Evolutionary conservation across 495 filamentous ascomycete species (phyloP).

Genomic region (Penicillium paxilli): DNA sequence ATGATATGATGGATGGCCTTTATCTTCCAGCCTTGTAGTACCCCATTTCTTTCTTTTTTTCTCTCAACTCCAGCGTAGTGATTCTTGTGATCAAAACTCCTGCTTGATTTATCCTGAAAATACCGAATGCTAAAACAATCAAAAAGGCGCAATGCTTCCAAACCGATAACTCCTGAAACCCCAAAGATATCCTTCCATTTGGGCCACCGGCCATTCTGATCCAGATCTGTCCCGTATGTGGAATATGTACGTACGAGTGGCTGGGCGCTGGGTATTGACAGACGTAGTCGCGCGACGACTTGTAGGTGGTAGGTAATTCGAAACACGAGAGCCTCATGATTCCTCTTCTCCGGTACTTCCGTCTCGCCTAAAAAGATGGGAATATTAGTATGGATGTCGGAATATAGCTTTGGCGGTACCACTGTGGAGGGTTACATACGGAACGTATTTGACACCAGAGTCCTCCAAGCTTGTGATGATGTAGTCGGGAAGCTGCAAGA

Average conservation of each 20-base stretch:
- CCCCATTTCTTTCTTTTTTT: neutral
- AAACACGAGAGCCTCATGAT: slow-evolving; percentile 15
- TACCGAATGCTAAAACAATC: slow-evolving; percentile 14
- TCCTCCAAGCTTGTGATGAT: slow-evolving; percentile 65
- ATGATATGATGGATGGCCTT: too few species aligned
- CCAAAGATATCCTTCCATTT: neutral
- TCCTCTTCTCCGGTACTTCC: slow-evolving; percentile 54
- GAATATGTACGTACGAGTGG: neutral
- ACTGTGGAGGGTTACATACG: slow-evolving; percentile 36
- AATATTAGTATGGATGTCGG: slow-evolving; percentile 1
- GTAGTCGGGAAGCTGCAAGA: slow-evolving; percentile 57
- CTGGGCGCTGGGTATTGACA: neutral
- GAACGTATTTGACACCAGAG: slow-evolving; percentile 68
- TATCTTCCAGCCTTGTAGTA: neutral
- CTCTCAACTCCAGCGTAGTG: slow-evolving; percentile 4
- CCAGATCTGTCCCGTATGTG: neutral
- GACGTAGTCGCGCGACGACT: neutral
- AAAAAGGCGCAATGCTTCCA: slow-evolving; percentile 24
- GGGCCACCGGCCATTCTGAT: neutral
- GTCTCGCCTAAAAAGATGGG: slow-evolving; percentile 39
- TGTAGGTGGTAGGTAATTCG: neutral
- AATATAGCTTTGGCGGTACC: neutral
- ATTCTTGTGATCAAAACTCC: slow-evolving; percentile 5
- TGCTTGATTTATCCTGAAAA: slow-evolving; percentile 11
- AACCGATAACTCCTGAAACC: slow-evolving; percentile 23